Conservation (phyloP, 108 stramenopile species). For the Stephanodiscus minutulus region DNA sequence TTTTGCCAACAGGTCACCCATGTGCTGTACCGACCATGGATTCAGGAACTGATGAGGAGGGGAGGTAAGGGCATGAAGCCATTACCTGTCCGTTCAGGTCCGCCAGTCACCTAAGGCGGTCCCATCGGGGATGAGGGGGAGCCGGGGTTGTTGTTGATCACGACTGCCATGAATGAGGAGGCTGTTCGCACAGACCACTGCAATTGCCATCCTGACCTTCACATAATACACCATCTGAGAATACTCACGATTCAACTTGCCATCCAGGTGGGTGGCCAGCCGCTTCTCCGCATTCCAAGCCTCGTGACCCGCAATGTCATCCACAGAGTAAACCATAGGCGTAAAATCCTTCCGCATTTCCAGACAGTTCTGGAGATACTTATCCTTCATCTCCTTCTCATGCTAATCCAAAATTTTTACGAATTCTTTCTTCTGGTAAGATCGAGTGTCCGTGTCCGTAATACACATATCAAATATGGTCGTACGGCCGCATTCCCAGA, state of each 20-base stretch:
- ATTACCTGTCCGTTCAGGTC: not conserved
- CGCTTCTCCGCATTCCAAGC: slow-evolving; percentile 19
- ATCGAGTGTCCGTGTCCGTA: too few relatives aligned
- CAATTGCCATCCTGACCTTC: slow-evolving; percentile 19
- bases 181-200: slow-evolving; percentile 34
- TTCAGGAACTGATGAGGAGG: too few relatives aligned
- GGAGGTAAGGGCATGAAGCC: too few relatives aligned
- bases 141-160: not conserved
- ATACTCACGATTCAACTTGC: slow-evolving; percentile 28
- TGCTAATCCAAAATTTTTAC: slow-evolving; percentile 13
- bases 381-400: slow-evolving; percentile 38
- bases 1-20: too few relatives aligned
- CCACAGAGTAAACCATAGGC: slow-evolving; percentile 46
- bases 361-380: slow-evolving; percentile 25
- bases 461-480: too few relatives aligned
- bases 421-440: not conserved
- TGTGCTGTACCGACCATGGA: too few relatives aligned
- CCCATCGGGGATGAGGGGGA: not conserved
- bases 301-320: slow-evolving; percentile 36
- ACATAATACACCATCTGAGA: slow-evolving; percentile 27
- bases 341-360: slow-evolving; percentile 29
- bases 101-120: not conserved
- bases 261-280: slow-evolving; percentile 7
- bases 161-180: slow-evolving; percentile 22
- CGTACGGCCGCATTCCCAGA: too few relatives aligned